Conservation (phyloP, 176 grass and related monocot genomes). For the Pontederia paniculata region DNA sequence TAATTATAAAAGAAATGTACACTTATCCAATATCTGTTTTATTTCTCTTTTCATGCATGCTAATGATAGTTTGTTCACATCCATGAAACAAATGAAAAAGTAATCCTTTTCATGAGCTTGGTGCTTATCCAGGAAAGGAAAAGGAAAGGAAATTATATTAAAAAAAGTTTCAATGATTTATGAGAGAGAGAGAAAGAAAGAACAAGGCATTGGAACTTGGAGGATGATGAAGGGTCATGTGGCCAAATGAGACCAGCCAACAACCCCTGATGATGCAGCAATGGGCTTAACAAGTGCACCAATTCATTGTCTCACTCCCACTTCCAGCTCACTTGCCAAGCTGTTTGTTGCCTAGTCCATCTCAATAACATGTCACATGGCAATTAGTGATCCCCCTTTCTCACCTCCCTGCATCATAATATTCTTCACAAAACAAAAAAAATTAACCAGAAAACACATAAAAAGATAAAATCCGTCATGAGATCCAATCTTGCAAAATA, state of each 20-base stretch:
- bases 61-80: no score
- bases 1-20: no score
- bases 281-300: background rate
- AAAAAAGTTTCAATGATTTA: no score
- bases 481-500: no score
- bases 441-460: no score
- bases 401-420: background rate
- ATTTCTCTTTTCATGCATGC: no score
- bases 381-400: background rate
- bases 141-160: no score
- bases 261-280: background rate
- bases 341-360: constrained; percentile 20
- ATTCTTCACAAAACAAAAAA: background rate
- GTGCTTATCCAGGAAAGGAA: no score
- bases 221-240: background rate
- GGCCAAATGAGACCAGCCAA: background rate
- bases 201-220: background rate
- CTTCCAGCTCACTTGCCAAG: constrained; percentile 15
- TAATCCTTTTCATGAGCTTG: no score
- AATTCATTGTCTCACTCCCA: constrained; percentile 5
- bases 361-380: constrained; percentile 1
- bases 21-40: no score
- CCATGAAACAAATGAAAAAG: no score
- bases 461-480: no score
- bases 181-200: background rate